Evolutionary conservation across 345 rosid genomes (phyloP).

Genomic region (Carallia pectinifolia): DNA sequence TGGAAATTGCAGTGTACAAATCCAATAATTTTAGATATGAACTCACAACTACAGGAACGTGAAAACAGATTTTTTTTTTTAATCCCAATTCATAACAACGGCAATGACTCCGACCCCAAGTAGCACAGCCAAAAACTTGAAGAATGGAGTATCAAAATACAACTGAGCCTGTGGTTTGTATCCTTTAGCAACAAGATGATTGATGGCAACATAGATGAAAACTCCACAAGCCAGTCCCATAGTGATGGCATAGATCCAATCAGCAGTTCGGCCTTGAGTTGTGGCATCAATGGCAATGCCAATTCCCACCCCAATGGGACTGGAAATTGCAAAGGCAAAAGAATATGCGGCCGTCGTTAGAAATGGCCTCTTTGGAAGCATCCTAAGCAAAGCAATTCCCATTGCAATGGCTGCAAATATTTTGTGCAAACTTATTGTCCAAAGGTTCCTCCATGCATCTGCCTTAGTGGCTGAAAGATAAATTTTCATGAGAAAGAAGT

Average conservation of each 20-base stretch:
- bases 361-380: constrained; percentile 77
- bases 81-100: constrained; percentile 85
- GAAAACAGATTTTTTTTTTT: not conserved
- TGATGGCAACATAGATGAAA: constrained; percentile 72
- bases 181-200: constrained; percentile 81
- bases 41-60: not conserved
- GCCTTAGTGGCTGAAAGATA: constrained; percentile 36
- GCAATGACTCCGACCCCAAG: constrained; percentile 65
- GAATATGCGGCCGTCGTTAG: constrained; percentile 60
- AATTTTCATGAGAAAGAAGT: not conserved
- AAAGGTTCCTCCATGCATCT: constrained; percentile 81
- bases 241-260: constrained; percentile 75
- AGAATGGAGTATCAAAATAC: constrained; percentile 57
- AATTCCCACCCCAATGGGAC: constrained; percentile 77
- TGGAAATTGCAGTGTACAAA: too few species aligned
- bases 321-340: constrained; percentile 69
- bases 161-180: constrained; percentile 55
- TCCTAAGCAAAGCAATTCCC: constrained; percentile 80
- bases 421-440: constrained; percentile 84
- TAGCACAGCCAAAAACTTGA: constrained; percentile 69
- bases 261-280: constrained; percentile 55
- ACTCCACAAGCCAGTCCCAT: constrained; percentile 90
- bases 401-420: constrained; percentile 82
- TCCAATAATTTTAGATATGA: not conserved
- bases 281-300: constrained; percentile 84